These are phyloP conservation scores for Neofusicoccum sp. DNA, from an alignment of 2,329 filamentous ascomycete species.

Conservation along the genomic window DNA sequence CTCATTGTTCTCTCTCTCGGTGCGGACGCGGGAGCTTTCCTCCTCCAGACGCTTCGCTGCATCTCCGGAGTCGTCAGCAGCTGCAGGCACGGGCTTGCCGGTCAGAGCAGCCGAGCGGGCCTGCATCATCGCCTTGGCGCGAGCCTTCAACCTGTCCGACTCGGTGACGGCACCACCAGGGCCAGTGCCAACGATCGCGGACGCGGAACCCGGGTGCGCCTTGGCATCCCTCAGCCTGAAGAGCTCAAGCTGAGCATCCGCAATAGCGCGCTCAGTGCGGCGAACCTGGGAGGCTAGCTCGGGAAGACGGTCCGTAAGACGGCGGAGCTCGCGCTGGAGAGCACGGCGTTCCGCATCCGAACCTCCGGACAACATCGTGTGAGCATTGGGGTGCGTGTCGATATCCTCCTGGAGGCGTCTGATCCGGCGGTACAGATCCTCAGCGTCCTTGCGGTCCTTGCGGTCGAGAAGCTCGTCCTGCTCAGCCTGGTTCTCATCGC, in stretches of 20 bases:
- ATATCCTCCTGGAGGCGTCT: constrained; percentile 93
- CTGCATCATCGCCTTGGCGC: constrained; percentile 98
- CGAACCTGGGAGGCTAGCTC: constrained; percentile 91
- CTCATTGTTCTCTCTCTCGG: constrained; percentile 91
- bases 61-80: constrained; percentile 70
- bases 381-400: constrained; percentile 82
- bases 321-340: constrained; percentile 86
- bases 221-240: constrained; percentile 95
- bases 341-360: constrained; percentile 85
- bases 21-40: constrained; percentile 77
- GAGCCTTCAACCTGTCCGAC: constrained; percentile 89
- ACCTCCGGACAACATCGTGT: constrained; percentile 32
- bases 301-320: constrained; percentile 84
- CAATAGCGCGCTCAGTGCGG: constrained; percentile 87
- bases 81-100: constrained; percentile 74
- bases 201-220: constrained; percentile 78
- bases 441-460: constrained; percentile 85
- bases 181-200: constrained; percentile 86
- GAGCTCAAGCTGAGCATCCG: constrained; percentile 86
- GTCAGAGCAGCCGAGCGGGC: constrained; percentile 90
- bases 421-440: constrained; percentile 91
- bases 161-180: constrained; percentile 90
- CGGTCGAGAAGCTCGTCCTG: constrained; percentile 92
- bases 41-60: constrained; percentile 86
- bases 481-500: constrained; percentile 85